Percentiles rank a stretch among this genome's conserved stretches.
Evolutionary conservation across 306 rosid species (phyloP).

Genomic region (Pyrus betulifolia): DNA sequence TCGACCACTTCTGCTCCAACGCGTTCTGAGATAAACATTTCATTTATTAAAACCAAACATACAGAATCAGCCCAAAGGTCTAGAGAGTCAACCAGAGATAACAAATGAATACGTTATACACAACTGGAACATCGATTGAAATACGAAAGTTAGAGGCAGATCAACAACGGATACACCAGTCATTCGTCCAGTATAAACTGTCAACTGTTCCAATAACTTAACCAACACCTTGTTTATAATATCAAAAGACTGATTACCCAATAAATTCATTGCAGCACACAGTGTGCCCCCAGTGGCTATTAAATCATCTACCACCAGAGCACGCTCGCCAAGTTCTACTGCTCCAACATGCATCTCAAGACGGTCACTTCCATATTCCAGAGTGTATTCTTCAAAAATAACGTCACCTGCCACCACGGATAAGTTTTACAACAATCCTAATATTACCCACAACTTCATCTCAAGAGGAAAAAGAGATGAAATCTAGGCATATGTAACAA

Average conservation of each 20-base stretch:
- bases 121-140: neutral
- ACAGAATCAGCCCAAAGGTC: neutral
- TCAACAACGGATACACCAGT: neutral
- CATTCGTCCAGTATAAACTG: neutral
- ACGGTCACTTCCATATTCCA: conserved; percentile 90
- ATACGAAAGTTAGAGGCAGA: neutral
- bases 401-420: conserved; percentile 54
- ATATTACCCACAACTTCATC: neutral
- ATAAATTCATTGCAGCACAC: conserved; percentile 86
- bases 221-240: neutral
- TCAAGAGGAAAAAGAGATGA: neutral
- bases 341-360: conserved; percentile 99
- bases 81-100: neutral
- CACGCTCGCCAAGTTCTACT: conserved; percentile 67
- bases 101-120: neutral
- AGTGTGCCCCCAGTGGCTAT: conserved; percentile 98
- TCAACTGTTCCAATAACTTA: neutral
- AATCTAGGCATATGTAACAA: neutral
- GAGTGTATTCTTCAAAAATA: conserved; percentile 69
- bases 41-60: neutral
- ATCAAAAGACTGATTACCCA: conserved; percentile 36
- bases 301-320: conserved; percentile 83
- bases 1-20: conserved; percentile 94
- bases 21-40: conserved; percentile 47
- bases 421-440: neutral